Conservation (phyloP, 192 early-diverging fungal species). For the Chytriomyces confervae region DNA sequence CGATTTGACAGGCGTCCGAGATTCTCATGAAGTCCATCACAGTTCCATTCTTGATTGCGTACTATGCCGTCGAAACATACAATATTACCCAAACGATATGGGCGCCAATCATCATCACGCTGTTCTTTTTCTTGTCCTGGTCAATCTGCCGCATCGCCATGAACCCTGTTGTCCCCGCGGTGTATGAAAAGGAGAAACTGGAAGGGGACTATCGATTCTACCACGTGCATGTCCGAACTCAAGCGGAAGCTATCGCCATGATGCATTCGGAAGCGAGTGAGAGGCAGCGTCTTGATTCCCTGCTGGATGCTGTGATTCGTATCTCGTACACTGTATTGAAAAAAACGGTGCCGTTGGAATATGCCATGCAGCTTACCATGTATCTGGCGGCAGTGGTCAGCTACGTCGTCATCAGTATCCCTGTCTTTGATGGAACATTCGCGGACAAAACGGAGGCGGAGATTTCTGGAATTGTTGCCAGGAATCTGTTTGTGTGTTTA, state of each 20-base stretch:
- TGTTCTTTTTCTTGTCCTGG: constrained; percentile 78
- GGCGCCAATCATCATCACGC: constrained; percentile 74
- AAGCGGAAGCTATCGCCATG: constrained; percentile 83
- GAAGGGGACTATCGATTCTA: constrained; percentile 85
- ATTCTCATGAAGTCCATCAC: constrained; percentile 71
- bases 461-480: constrained; percentile 78
- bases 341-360: constrained; percentile 50
- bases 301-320: constrained; percentile 60
- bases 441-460: constrained; percentile 71
- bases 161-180: constrained; percentile 74
- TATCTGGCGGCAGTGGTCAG: constrained; percentile 83
- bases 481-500: constrained; percentile 82
- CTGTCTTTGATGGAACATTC: constrained; percentile 81
- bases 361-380: constrained; percentile 64
- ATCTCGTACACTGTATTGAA: constrained; percentile 63
- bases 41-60: constrained; percentile 74
- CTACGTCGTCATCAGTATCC: constrained; percentile 81
- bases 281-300: constrained; percentile 53
- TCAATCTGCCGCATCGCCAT: constrained; percentile 68
- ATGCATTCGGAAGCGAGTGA: constrained; percentile 77
- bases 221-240: constrained; percentile 73
- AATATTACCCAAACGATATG: constrained; percentile 62
- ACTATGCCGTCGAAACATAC: constrained; percentile 81
- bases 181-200: constrained; percentile 74
- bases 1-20: constrained; percentile 45